Evolutionary conservation across 2,329 filamentous ascomycete species (phyloP).

Genomic region (Claviceps lovelessii): DNA sequence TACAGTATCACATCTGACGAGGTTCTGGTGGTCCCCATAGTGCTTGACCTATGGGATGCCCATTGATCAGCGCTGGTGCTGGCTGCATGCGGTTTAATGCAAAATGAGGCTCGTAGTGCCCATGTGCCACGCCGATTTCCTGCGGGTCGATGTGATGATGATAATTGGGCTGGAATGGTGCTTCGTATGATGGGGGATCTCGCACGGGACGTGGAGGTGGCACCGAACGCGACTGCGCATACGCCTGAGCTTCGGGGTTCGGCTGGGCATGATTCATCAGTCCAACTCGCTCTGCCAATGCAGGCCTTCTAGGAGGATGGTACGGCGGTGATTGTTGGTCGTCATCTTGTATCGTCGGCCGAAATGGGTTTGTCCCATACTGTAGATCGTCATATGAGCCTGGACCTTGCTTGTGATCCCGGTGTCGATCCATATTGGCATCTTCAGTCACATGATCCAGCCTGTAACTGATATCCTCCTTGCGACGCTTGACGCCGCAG

Average conservation of each 20-base stretch:
- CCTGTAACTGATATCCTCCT: constrained; percentile 37
- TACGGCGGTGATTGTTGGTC: constrained; percentile 18
- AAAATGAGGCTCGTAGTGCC: constrained; percentile 1
- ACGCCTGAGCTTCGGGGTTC: constrained; percentile 10
- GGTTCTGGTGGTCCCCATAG: constrained; percentile 6
- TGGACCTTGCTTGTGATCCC: constrained; percentile 12
- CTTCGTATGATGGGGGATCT: constrained; percentile 1
- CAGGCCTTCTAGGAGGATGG: constrained; percentile 21
- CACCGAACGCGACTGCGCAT: not conserved
- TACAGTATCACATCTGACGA: not conserved
- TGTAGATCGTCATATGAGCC: constrained; percentile 12
- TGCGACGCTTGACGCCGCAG: constrained; percentile 51
- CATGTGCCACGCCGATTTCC: constrained; percentile 1
- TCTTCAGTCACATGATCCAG: constrained; percentile 13
- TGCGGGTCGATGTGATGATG: not conserved
- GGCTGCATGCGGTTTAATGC: not conserved
- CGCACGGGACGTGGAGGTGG: constrained; percentile 5
- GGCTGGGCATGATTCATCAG: constrained; percentile 26
- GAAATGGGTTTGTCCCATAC: constrained; percentile 15
- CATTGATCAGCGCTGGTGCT: not conserved
- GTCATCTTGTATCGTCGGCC: constrained; percentile 17
- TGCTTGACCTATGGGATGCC: constrained; percentile 6
- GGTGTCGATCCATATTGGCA: constrained; percentile 25
- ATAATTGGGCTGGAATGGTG: not conserved
- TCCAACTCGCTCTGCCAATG: constrained; percentile 26